Conservation (phyloP, 352 stramenopile species). For the Pythium apleroticum region DNA sequence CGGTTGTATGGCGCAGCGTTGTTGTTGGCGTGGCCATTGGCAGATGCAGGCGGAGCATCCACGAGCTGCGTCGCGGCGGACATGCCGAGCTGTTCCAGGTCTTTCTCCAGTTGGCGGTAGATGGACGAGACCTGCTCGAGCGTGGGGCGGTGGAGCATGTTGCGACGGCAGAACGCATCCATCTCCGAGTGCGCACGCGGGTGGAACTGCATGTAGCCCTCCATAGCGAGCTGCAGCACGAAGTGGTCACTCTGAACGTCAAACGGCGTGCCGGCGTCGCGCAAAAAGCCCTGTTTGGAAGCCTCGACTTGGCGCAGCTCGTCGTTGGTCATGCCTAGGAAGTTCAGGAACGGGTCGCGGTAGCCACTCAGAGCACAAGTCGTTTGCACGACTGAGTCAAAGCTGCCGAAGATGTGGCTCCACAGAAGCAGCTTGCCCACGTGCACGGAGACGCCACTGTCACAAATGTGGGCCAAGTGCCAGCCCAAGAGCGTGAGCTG, state of each 20-base stretch:
- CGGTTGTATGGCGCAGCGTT: conserved; percentile 1
- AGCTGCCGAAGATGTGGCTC: conserved; percentile 67
- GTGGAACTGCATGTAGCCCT: conserved; percentile 49
- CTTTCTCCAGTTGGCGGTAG: conserved; percentile 62
- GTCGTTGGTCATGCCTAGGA: conserved; percentile 61
- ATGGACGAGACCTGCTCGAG: conserved; percentile 69
- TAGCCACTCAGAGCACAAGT: conserved; percentile 73
- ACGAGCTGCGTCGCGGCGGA: conserved; percentile 48
- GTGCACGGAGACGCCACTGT: conserved; percentile 60
- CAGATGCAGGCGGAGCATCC: conserved; percentile 2
- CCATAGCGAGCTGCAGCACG: conserved; percentile 62
- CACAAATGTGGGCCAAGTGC: conserved; percentile 72
- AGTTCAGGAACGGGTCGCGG: conserved; percentile 75
- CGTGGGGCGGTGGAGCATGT: conserved; percentile 64
- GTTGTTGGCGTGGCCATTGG: conserved; percentile 11
- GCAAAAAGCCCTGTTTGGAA: conserved; percentile 55
- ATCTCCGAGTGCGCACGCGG: conserved; percentile 38
- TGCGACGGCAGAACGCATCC: conserved; percentile 53
- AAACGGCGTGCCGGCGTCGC: conserved; percentile 37
- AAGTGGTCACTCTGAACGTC: conserved; percentile 71
- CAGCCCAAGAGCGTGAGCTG: conserved; percentile 67
- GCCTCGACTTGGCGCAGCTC: conserved; percentile 56
- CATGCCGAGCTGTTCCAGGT: conserved; percentile 57
- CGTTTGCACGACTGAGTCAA: conserved; percentile 59
- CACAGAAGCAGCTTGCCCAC: conserved; percentile 75